Evolutionary conservation across 768 basidiomycete species (phyloP).

Genomic region (Zangia roseola): DNA sequence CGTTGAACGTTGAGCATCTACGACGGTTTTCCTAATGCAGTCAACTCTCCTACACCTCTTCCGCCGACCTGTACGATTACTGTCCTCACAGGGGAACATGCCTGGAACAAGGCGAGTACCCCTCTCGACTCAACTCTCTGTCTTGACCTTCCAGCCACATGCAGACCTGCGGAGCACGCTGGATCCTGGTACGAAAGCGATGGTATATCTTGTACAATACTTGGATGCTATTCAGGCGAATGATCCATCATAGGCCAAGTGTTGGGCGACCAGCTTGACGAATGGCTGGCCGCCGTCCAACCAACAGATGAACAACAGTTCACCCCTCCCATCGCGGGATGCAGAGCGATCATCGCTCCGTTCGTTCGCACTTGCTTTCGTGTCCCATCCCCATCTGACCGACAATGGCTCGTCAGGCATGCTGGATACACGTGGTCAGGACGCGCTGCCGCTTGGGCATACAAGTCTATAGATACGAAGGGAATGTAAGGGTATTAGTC

Average conservation of each 20-base stretch:
- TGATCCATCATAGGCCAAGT: constrained; percentile 43
- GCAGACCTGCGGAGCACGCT: constrained; percentile 76
- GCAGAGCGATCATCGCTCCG: constrained; percentile 95
- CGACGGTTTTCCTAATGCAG: constrained; percentile 27
- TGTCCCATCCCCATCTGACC: constrained; percentile 7
- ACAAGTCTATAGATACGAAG: constrained; percentile 79
- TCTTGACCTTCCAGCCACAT: background rate
- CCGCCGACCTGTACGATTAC: constrained; percentile 10
- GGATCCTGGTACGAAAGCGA: constrained; percentile 86
- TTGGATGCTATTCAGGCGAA: constrained; percentile 14
- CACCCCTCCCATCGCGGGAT: constrained; percentile 64
- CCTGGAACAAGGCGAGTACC: constrained; percentile 25
- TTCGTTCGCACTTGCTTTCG: constrained; percentile 40
- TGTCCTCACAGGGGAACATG: constrained; percentile 21
- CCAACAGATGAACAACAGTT: constrained; percentile 45
- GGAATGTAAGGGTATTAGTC: constrained; percentile 59
- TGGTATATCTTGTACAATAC: constrained; percentile 39
- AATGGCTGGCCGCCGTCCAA: constrained; percentile 62
- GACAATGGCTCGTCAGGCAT: constrained; percentile 60
- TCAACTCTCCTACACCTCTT: constrained; percentile 16
- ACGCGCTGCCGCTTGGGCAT: constrained; percentile 93
- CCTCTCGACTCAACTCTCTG: background rate
- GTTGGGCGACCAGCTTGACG: constrained; percentile 59
- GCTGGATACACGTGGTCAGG: constrained; percentile 97
- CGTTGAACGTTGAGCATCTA: background rate